Conservation (phyloP, 495 filamentous ascomycete species). For the Sporormia fimetaria region DNA sequence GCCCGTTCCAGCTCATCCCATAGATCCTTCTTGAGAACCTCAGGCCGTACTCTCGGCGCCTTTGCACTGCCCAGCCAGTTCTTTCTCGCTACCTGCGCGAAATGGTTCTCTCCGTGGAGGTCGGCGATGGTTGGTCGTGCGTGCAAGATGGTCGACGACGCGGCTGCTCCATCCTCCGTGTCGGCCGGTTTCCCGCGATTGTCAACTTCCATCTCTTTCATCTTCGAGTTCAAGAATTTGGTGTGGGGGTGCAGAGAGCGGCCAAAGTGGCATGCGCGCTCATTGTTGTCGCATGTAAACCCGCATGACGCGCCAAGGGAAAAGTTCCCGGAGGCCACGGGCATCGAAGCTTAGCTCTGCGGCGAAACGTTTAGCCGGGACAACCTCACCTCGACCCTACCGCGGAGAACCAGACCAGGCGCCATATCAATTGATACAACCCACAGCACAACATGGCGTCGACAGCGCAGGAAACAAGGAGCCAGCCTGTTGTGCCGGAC, state of each 20-base stretch:
- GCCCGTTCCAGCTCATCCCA: conserved; percentile 84
- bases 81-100: conserved; percentile 69
- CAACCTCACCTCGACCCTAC: conserved; percentile 14
- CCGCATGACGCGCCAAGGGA: conserved; percentile 8
- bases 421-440: conserved; percentile 4
- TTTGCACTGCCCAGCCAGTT: conserved; percentile 68
- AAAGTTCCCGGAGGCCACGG: conserved; percentile 8
- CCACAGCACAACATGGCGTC: conserved; percentile 13
- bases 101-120: conserved; percentile 65
- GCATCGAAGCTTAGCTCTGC: too few species aligned
- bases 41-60: conserved; percentile 64
- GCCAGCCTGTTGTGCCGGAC: conserved; percentile 4
- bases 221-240: neutral
- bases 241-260: too few species aligned
- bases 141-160: neutral
- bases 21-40: conserved; percentile 76
- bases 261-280: neutral
- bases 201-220: conserved; percentile 1
- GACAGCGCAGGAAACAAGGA: neutral
- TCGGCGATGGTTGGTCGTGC: conserved; percentile 41
- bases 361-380: too few species aligned
- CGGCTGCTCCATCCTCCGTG: neutral
- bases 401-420: conserved; percentile 7
- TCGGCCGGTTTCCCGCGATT: conserved; percentile 14
- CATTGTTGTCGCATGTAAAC: conserved; percentile 8